Percentiles rank a stretch among this genome's conserved stretches.
Evolutionary conservation across 2,329 filamentous ascomycete genomes (phyloP).

Genomic region (Penicillium decumbens): DNA sequence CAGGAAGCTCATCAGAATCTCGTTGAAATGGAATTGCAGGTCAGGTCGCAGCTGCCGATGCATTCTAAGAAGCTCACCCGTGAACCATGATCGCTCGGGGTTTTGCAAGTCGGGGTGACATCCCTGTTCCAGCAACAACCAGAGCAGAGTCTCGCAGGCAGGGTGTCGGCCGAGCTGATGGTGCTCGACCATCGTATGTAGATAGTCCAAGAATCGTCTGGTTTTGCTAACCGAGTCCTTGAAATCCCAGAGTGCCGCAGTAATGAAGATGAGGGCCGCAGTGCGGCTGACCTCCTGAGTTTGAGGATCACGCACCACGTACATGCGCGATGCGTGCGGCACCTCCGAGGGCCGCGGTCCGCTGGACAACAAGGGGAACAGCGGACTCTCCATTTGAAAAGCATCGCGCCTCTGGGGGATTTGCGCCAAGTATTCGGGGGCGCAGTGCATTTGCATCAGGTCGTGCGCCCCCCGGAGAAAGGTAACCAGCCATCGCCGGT

Average conservation of each 20-base stretch:
- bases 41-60: constrained; percentile 35
- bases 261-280: constrained; percentile 39
- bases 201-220: constrained; percentile 31
- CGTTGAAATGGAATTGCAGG: constrained; percentile 39
- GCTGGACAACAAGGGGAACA: constrained; percentile 40
- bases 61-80: constrained; percentile 33
- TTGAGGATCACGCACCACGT: constrained; percentile 32
- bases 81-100: constrained; percentile 36
- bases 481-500: constrained; percentile 28
- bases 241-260: constrained; percentile 35
- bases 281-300: constrained; percentile 37
- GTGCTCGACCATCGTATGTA: constrained; percentile 24
- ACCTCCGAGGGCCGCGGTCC: constrained; percentile 39
- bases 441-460: constrained; percentile 31
- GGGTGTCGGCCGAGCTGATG: constrained; percentile 34
- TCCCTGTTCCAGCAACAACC: constrained; percentile 38
- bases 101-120: constrained; percentile 36
- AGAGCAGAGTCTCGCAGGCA: constrained; percentile 39
- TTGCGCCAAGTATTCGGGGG: constrained; percentile 23
- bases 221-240: constrained; percentile 29
- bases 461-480: constrained; percentile 36
- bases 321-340: constrained; percentile 33
- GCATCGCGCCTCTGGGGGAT: constrained; percentile 29
- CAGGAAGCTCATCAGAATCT: constrained; percentile 37
- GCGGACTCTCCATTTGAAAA: constrained; percentile 37